A percentile compares a stretch with the other conserved stretches of the same genome.
Evolutionary conservation across 306 rosid species (phyloP).

Genomic region (Trifolium repens): DNA sequence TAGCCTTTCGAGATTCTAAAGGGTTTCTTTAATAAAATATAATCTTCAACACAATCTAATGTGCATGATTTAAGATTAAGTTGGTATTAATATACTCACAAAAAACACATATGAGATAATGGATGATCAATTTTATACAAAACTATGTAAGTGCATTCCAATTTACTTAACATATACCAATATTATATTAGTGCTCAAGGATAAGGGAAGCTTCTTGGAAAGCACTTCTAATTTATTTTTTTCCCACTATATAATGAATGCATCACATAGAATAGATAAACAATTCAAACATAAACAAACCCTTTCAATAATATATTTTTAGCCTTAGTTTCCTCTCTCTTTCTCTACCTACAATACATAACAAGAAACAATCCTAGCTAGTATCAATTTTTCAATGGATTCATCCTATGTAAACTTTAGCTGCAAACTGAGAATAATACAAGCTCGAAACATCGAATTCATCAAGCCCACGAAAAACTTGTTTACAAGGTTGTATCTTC

Average conservation of each 20-base stretch:
- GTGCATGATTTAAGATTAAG: constrained; percentile 22
- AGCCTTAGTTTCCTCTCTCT: neutral
- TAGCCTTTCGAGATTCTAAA: constrained; percentile 49
- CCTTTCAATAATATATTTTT: neutral
- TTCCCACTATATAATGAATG: neutral
- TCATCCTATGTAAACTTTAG: constrained; percentile 47
- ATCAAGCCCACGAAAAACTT: constrained; percentile 46
- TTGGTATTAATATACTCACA: constrained; percentile 13
- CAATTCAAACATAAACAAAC: constrained; percentile 32
- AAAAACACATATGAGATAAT: constrained; percentile 31
- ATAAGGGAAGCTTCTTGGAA: too few relatives aligned
- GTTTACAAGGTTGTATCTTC: constrained; percentile 65
- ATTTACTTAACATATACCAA: too few relatives aligned
- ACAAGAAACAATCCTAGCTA: neutral
- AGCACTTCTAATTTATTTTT: constrained; percentile 18
- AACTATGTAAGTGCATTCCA: neutral
- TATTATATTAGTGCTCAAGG: constrained; percentile 12
- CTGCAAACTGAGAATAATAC: constrained; percentile 62
- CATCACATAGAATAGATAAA: neutral
- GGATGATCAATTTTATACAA: neutral
- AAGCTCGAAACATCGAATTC: constrained; percentile 50
- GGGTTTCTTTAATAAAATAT: constrained; percentile 41
- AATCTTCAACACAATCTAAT: constrained; percentile 48
- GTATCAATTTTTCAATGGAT: constrained; percentile 47
- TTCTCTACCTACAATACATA: neutral